A percentile compares a stretch with the other conserved stretches of the same genome.
These are phyloP conservation scores for Cytospora paraplurivora DNA, from an alignment of 2,329 filamentous ascomycete species.

Conservation along the genomic window DNA sequence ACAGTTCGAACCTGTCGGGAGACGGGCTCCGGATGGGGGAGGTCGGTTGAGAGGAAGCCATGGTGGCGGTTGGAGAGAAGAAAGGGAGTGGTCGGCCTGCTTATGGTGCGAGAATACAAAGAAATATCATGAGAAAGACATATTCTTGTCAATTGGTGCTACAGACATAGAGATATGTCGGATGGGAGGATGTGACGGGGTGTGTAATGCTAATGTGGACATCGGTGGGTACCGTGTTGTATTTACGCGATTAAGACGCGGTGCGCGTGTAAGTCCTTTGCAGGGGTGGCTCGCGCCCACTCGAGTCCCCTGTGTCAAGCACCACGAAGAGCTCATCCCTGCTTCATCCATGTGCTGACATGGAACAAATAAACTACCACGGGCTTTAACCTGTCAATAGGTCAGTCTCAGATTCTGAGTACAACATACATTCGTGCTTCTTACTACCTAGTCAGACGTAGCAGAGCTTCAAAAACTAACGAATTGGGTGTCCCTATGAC, in stretches of 20 bases:
- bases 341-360: not conserved
- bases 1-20: conserved; percentile 48
- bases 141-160: conserved; percentile 1
- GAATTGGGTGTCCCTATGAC: not conserved
- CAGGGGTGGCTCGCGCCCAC: not conserved
- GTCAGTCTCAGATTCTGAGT: not conserved
- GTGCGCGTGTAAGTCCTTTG: not conserved
- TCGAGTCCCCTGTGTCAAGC: not conserved
- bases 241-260: not conserved
- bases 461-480: too few species aligned
- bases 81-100: conserved; percentile 3
- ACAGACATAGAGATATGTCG: not conserved
- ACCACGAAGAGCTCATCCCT: not conserved
- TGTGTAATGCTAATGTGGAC: not conserved
- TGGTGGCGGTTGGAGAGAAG: conserved; percentile 35
- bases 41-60: conserved; percentile 53
- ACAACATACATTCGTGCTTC: too few species aligned
- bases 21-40: conserved; percentile 47
- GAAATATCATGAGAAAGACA: conserved; percentile 12
- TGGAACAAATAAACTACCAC: not conserved
- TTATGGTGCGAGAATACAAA: not conserved
- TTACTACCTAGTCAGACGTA: too few species aligned
- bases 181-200: not conserved
- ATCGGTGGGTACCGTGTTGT: conserved; percentile 4
- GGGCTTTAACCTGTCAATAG: not conserved